Percentiles rank a stretch among this genome's conserved stretches.
phyloP scores from a whole-genome alignment of 169 alveolate species.

The Blepharisma undulans region DNA sequence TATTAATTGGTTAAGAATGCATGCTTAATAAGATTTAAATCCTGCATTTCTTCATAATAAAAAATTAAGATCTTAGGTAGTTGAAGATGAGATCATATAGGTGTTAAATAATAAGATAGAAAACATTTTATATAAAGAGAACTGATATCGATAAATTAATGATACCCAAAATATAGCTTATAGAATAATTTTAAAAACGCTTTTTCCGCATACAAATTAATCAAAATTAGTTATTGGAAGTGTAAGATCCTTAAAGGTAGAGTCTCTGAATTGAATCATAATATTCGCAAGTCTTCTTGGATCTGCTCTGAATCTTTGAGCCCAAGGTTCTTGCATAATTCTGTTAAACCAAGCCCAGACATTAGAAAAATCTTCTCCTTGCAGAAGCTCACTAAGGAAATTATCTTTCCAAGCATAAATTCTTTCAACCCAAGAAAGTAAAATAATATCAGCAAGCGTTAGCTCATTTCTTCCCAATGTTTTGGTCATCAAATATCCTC shows the following conservation, averaged over 20 bases:
- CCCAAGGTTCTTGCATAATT: neutral
- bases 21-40: no score
- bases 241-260: neutral
- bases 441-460: neutral
- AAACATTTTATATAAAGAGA: no score
- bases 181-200: no score
- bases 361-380: neutral
- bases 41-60: no score
- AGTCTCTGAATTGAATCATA: neutral
- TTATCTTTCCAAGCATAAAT: neutral
- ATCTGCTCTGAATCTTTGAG: neutral
- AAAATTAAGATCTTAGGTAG: no score
- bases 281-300: neutral
- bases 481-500: neutral
- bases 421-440: conserved; percentile 5
- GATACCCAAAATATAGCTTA: no score
- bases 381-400: neutral
- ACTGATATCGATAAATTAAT: no score
- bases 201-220: no score
- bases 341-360: neutral
- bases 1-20: no score
- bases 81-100: no score
- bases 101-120: no score
- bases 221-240: neutral
- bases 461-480: neutral